phyloP scores from a whole-genome alignment of 2,329 filamentous ascomycete species.

The Fusarium graminum region DNA sequence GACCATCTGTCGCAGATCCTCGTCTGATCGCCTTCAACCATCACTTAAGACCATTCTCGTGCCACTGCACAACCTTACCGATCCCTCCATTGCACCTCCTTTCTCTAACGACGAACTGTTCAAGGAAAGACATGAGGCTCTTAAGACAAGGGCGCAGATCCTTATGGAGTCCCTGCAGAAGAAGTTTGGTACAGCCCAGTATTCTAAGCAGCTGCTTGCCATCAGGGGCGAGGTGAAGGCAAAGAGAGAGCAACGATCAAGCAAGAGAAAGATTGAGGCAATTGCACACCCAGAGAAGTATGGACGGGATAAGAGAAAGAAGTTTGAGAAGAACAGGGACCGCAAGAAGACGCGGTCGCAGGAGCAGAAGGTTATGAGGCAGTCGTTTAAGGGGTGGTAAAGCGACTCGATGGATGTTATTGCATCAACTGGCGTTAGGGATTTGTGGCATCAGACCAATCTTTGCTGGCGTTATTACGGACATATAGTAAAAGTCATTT shows the following conservation, averaged over 20 bases:
- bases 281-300: conserved; percentile 84
- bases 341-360: conserved; percentile 82
- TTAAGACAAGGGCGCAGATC: conserved; percentile 80
- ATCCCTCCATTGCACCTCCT: conserved; percentile 78
- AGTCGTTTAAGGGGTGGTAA: conserved; percentile 72
- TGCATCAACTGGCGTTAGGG: conserved; percentile 50
- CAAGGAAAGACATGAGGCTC: conserved; percentile 74
- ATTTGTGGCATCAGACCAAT: conserved; percentile 31
- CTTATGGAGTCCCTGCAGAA: conserved; percentile 86
- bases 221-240: conserved; percentile 80
- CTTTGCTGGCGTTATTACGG: conserved; percentile 38
- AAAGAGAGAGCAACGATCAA: conserved; percentile 78
- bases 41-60: conserved; percentile 72
- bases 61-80: conserved; percentile 84
- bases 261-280: conserved; percentile 90
- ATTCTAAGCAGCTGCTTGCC: conserved; percentile 78
- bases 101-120: conserved; percentile 79
- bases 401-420: conserved; percentile 6
- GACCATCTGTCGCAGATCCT: conserved; percentile 73
- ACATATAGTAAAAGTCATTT: conserved; percentile 27
- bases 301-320: conserved; percentile 83
- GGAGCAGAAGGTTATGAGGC: conserved; percentile 78
- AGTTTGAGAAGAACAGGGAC: conserved; percentile 85
- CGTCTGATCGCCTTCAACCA: conserved; percentile 67
- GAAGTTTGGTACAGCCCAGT: conserved; percentile 84